Evolutionary conservation across 345 rosid species (phyloP), one percentile per base, ranked within the genome.

Genomic region (Boechera divaricarpa): DNA sequence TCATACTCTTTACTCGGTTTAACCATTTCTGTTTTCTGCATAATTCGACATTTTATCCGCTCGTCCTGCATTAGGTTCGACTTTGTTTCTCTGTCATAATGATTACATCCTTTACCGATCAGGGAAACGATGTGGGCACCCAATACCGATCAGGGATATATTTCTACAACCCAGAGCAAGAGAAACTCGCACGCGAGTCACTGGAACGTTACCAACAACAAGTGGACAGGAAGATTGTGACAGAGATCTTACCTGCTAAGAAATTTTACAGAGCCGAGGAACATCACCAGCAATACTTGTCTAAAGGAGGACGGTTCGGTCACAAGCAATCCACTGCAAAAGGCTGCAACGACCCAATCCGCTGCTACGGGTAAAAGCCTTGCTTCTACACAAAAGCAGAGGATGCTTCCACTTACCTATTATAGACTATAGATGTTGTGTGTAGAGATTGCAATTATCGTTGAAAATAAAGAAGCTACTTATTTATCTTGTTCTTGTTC

Each of bases 61-160:
- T 64, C 3, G 2, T 3, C 4, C n/a, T 53, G 55, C 66, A 32
- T 1, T 33, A 7, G 1, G 42, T 56, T 56, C n/a, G 2, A 29
- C 4, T 11, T 63, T 60, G 62, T 63, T 45, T 6, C 47, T 73
- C 62, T 53, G 62, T 21, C 6, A 57, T 58, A 32, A 36, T 75
- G 61, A 9, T 38, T 47, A 12, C 12, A 15, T 31, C 5, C 7
- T 53, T 38, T n/a, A 45, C 42, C 64, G 38, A 70, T 28, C 86
- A 94, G 98, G 98, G 98, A 12, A 83, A 85, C 72, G 97, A 92
- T 80, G 98, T 94, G 69, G 98, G 98, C 63, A 83, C 92, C 0
- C 98, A 92, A 64, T 92, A 94, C 82, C 75, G 98, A 82, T 92
- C 98, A 26, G 98, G 97, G 65, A 89, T 92, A 70, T 94, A 84